Evolutionary conservation across 148 eudicot genomes (phyloP), one percentile per base, ranked within the genome.

Genomic region (Talinum fruticosum): DNA sequence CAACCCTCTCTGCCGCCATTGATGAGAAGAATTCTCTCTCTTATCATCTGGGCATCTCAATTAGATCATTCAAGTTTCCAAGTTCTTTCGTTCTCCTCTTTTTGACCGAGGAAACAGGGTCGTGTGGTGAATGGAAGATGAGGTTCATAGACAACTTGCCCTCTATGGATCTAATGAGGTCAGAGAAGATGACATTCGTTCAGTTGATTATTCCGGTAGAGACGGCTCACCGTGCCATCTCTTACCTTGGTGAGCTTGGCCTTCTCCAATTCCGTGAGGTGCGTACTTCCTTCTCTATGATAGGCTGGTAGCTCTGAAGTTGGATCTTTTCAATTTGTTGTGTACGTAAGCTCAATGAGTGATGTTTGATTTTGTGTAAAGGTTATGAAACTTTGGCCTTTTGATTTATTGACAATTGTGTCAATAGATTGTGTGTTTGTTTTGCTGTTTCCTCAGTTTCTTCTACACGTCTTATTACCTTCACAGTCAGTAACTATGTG

Each of bases 251-350:
- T 66, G 87, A 91, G 75, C 97, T 96, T 75, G 97, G 97, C 49
- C 93, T 96, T 54, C 85, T 96, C n/a, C 99, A 96, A 74, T 96
- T 96, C 83, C 93, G 95, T 8, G 99, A 96, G 71, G 99, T 96
- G 86, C 28, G 86, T 78, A 79, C 64, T 24, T 76, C 5, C 30
- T 66, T 74, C 34, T 74, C 24, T 57, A 26, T 28, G 66, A 8
- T 62, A 10, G 49, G 44, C 66, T 72, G 1, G 29, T n/a, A 29
- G 35, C 10, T 19, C 66, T 78, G 10, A 35, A 33, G 32, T 32
- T 45, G 8, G 65, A 12, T 18, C 26, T 26, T 5, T 8, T n/a
- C 24, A 23, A 23, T 41, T 37, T 70, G 6, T 45, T 15, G 5
- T 8, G 59, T 47, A 44, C 47, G 18, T 70, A 10, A 26, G 33